Base-by-base conservation (phyloP, 1,284 basidiomycete genomes). In the Athelia psychrophila region DNA sequence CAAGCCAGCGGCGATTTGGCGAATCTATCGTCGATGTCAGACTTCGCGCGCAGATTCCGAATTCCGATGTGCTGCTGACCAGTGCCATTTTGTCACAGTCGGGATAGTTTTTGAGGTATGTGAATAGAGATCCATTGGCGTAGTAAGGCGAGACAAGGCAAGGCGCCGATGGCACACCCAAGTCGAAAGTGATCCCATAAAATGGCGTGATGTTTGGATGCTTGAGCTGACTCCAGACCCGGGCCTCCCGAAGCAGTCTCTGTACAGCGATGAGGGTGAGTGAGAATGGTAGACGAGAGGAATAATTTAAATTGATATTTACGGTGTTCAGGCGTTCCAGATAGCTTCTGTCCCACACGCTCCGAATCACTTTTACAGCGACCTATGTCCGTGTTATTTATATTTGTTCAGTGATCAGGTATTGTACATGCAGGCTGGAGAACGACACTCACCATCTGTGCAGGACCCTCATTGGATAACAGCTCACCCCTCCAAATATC, bases 151-250 rank as follows among this genome's bases (percentile, higher is more conserved):
- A 60, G 1, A 59, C 56, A n/a, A 61, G 54, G 18, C 53, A 54
- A 18, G 61, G 61, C 15, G 47, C 48, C 20, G 25, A 22, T 15
- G 5, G 15, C 12, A n/a, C 18, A 18, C 49, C 57, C 19, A 49
- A 49, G 20, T 60, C 58, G 30, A 56, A 55, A 24, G 54, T 55
- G 9, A 63, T 47, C 8, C 61, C 61, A 30, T 57, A 52, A 42
- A 63, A 61, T 33, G 61, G 61, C 9, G 54, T 54, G 20, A 64
- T 52, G 44, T 57, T 40, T 13, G 54, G 58, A 47, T 64, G 60
- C 10, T 58, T 30, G 18, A 62, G 52, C 13, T 49, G 35, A 22
- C 44, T 52, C 60, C 60, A 61, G 5, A 64, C 50, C 5, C 50
- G 33, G 2, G 54, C 56, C 47, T 63, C 61, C 42, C 57, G 53